phyloP scores from a whole-genome alignment of 306 rosid species.

The Dryas alaskensis region DNA sequence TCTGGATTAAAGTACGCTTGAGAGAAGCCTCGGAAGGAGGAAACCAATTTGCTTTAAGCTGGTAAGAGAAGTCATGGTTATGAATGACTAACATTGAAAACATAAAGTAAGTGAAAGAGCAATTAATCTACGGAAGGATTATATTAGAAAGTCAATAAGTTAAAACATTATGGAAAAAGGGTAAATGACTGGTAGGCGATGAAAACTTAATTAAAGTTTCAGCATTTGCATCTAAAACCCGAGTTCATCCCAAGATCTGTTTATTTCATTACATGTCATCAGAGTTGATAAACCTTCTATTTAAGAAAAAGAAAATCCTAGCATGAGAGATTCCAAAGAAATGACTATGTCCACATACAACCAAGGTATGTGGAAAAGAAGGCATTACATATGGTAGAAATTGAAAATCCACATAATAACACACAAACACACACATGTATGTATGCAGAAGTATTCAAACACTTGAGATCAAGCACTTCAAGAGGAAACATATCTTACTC shows the following conservation, averaged over 20 bases:
- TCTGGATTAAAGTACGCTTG: conserved; percentile 87
- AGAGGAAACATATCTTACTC: no score
- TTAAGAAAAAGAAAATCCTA: background rate
- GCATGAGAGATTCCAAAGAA: background rate
- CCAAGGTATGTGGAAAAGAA: background rate
- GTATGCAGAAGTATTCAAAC: background rate
- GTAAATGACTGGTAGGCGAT: background rate
- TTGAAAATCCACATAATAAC: background rate
- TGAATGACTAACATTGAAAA: background rate
- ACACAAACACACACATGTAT: background rate
- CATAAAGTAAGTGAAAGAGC: conserved; percentile 12
- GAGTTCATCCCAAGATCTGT: background rate
- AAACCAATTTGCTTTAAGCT: conserved; percentile 90
- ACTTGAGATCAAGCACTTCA: background rate
- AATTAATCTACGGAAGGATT: background rate
- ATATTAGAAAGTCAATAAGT: background rate
- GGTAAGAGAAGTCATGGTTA: conserved; percentile 26
- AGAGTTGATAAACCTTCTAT: background rate
- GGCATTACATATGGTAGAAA: background rate
- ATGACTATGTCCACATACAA: background rate
- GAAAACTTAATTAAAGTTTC: background rate
- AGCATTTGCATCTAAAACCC: background rate
- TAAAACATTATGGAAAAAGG: background rate
- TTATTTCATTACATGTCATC: background rate
- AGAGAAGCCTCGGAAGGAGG: conserved; percentile 83